Conservation (phyloP, 306 rosid genomes). For the Prinsepia uniflora region DNA sequence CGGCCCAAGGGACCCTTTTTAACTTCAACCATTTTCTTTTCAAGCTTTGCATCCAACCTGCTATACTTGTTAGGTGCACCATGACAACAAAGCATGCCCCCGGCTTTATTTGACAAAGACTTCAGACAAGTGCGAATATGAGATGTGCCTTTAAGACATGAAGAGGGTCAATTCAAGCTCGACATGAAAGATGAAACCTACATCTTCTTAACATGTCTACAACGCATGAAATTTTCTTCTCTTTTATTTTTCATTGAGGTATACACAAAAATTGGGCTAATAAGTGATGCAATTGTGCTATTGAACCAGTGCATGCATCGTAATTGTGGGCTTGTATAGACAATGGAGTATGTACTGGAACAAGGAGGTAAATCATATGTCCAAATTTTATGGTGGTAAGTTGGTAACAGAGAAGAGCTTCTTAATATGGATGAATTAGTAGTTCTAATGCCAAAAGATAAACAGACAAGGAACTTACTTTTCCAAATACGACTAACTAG, state of each 20-base stretch:
- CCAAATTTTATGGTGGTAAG: too few species aligned
- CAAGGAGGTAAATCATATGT: too few species aligned
- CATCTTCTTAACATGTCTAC: not conserved
- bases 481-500: not conserved
- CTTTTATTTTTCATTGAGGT: too few species aligned
- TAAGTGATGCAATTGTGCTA: too few species aligned
- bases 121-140: constrained; percentile 28
- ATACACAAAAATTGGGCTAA: too few species aligned
- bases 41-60: constrained; percentile 68
- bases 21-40: constrained; percentile 55
- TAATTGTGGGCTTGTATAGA: too few species aligned
- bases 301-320: too few species aligned
- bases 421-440: not conserved
- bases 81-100: constrained; percentile 48
- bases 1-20: constrained; percentile 43
- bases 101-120: constrained; percentile 44
- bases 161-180: constrained; percentile 16
- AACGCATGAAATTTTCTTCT: too few species aligned
- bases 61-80: constrained; percentile 39
- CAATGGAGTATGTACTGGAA: too few species aligned
- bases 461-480: not conserved
- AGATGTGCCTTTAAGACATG: constrained; percentile 43
- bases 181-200: constrained; percentile 11
- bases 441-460: not conserved
- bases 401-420: not conserved